Conservation (phyloP, 331 rosid genomes). For the Phaseolus coccineus region DNA sequence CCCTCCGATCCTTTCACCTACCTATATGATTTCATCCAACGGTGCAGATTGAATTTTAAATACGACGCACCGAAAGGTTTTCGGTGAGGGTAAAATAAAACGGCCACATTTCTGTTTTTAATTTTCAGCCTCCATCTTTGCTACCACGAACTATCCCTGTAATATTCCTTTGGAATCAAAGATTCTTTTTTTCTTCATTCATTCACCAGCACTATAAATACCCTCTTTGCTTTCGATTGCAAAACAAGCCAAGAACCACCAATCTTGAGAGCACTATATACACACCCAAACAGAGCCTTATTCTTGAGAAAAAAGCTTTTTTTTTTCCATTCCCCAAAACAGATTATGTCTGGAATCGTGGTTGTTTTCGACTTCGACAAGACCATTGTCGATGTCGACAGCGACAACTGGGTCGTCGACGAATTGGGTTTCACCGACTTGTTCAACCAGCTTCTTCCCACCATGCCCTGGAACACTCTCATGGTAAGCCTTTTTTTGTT, state of each 20-base stretch:
- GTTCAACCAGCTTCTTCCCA: slow-evolving; percentile 70
- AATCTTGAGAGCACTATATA: slow-evolving; percentile 17
- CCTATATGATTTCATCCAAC: slow-evolving; percentile 15
- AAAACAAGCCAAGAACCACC: slow-evolving; percentile 28
- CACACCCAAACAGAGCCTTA: background rate
- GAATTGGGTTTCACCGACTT: slow-evolving; percentile 70
- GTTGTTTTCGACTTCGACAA: slow-evolving; percentile 83
- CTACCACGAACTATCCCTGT: slow-evolving; percentile 23
- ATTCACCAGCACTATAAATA: slow-evolving; percentile 50
- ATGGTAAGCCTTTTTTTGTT: slow-evolving; percentile 49
- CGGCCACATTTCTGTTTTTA: background rate
- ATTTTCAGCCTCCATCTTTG: slow-evolving; percentile 4
- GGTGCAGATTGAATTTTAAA: background rate
- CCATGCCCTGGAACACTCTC: slow-evolving; percentile 85
- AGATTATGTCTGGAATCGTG: slow-evolving; percentile 59
- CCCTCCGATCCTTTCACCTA: slow-evolving; percentile 23
- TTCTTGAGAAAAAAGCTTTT: background rate
- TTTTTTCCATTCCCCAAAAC: background rate
- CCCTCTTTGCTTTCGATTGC: background rate
- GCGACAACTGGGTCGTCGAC: slow-evolving; percentile 84
- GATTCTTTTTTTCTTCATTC: background rate
- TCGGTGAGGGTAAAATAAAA: background rate
- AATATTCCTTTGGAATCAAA: slow-evolving; percentile 59
- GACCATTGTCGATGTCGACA: slow-evolving; percentile 74
- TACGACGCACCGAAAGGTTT: background rate